Base-by-base conservation (phyloP, 192 early-diverging fungal genomes). In the Podila clonocystis region DNA sequence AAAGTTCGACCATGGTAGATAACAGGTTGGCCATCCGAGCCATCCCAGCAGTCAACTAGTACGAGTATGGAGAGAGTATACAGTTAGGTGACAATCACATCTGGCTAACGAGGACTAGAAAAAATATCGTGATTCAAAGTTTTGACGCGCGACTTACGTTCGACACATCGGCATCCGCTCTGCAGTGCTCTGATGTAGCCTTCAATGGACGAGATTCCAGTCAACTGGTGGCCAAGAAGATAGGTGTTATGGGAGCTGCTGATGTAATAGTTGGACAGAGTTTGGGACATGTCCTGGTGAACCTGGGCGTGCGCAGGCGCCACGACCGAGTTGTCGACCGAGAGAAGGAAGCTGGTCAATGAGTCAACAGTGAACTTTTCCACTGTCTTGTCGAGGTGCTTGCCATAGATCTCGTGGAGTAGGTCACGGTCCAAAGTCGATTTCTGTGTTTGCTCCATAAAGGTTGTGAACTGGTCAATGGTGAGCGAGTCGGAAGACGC, bases 241-340 rank as follows among this genome's bases (percentile, higher is more conserved):
- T 98, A 96, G 64, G 97, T 98, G 75, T 98, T 98, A 71, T 98
- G 97, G 22, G 93, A 95, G 1, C 95, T 91, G 60, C 91, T 90
- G 52, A 97, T 93, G 50, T 88, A 96, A 82, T 98, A 98, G 65
- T 94, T 87, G 61, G 84, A 90, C 9, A 97, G 68, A 4, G 94
- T 91, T 64, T 84, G 85, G 28, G 83, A 79, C 92, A 94, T 93
- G 50, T 91, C 90, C 41, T 93, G 89, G 58, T 85, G 86, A 19
- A 91, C 82, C 20, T 84, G 74, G 7, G 73, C 68, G 33, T 92
- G 86, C 17, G 61, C 34, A 50, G 89, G 85, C 3, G 85, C 70
- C 58, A 93, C 86, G 22, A 91, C 63, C 3, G 89, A 36, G 73
- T 93, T 94, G 61, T 88, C 89, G 31, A 84, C 74, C 7, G 91